Conservation (phyloP, 2,329 filamentous ascomycete species). For the Lasiodiplodia hormozganensis region DNA sequence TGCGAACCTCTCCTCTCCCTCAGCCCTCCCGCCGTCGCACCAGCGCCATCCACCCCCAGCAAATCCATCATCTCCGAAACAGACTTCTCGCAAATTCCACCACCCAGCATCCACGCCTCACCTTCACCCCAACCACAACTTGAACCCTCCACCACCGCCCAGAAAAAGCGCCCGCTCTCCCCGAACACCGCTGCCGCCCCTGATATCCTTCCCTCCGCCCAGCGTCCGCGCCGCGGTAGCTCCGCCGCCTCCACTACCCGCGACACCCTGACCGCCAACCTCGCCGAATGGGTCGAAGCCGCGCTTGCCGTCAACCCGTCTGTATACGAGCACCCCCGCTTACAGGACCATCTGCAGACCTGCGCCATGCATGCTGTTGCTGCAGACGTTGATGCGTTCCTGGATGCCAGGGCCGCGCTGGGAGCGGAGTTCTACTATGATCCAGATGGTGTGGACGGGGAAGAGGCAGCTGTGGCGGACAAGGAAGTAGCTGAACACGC, state of each 20-base stretch:
- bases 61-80: background rate
- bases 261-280: background rate
- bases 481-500: background rate
- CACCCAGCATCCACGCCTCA: background rate
- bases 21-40: background rate
- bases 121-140: background rate
- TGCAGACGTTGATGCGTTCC: background rate
- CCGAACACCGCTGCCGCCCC: background rate
- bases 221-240: background rate
- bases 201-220: background rate
- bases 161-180: background rate
- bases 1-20: background rate
- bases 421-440: background rate
- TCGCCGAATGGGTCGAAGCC: background rate
- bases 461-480: background rate
- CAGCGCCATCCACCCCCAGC: background rate
- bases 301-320: background rate
- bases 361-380: background rate
- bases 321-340: background rate
- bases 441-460: background rate
- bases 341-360: background rate
- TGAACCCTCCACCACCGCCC: background rate
- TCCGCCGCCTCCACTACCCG: background rate
- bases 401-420: background rate
- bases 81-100: background rate